phyloP scores from a whole-genome alignment of 1,284 basidiomycete genomes.

The Flammula alnicola region DNA sequence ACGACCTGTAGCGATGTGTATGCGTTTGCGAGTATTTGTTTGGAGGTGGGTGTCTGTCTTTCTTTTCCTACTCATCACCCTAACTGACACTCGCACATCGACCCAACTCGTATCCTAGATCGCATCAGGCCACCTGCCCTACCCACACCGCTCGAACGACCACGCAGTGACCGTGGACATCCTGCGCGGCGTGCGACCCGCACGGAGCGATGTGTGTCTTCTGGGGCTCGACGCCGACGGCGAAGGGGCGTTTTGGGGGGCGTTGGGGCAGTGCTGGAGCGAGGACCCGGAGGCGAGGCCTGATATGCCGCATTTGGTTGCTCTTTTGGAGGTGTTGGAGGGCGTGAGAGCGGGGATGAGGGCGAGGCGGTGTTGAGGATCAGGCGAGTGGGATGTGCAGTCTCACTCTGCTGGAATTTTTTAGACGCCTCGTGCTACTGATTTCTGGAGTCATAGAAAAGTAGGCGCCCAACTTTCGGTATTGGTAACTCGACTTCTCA shows the following conservation, averaged over 20 bases:
- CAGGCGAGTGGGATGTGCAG: no score
- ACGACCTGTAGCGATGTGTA: conserved; percentile 60
- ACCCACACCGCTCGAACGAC: conserved; percentile 54
- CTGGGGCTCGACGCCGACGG: conserved; percentile 27
- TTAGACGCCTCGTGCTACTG: no score
- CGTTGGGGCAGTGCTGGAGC: conserved; percentile 52
- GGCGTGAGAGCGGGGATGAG: no score
- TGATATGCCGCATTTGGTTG: no score
- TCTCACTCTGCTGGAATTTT: no score
- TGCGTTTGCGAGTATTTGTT: conserved; percentile 58
- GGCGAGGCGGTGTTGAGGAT: no score
- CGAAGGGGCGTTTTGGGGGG: conserved; percentile 39
- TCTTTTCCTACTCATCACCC: neutral
- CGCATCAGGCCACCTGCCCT: conserved; percentile 54
- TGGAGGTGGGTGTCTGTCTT: conserved; percentile 47
- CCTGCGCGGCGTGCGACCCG: conserved; percentile 52
- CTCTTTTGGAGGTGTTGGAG: no score
- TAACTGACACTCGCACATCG: neutral
- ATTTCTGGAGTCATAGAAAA: no score
- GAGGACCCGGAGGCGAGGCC: conserved; percentile 32
- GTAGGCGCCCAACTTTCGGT: no score
- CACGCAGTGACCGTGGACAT: conserved; percentile 59
- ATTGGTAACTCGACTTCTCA: no score
- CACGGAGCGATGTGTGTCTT: conserved; percentile 29
- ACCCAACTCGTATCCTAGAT: conserved; percentile 38